phyloP scores from a whole-genome alignment of 2,329 filamentous ascomycete species.

The Cladophialophora chaetospira region DNA sequence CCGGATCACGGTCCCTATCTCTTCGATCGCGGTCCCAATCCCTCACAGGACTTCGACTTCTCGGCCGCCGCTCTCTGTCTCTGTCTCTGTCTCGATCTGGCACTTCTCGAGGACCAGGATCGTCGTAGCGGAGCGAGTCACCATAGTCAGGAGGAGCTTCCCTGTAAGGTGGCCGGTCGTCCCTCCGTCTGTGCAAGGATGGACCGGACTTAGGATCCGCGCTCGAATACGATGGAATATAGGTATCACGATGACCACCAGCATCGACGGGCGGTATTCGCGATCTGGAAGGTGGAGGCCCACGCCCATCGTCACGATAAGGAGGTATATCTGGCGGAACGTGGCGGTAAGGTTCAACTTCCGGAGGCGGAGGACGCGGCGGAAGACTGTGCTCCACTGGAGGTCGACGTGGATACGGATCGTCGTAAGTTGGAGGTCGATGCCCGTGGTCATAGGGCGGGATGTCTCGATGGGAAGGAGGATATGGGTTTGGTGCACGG shows the following conservation, averaged over 20 bases:
- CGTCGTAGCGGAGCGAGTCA: constrained; percentile 26
- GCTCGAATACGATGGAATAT: constrained; percentile 33
- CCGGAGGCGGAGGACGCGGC: constrained; percentile 25
- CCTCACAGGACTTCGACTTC: constrained; percentile 27
- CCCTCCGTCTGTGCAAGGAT: constrained; percentile 15
- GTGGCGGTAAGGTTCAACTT: constrained; percentile 25
- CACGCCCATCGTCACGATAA: constrained; percentile 31
- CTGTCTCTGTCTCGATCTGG: constrained; percentile 18
- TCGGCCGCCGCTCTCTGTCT: constrained; percentile 24
- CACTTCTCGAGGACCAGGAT: background rate
- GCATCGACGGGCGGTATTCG: constrained; percentile 9
- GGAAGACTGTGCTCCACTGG: constrained; percentile 24
- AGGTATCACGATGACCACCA: constrained; percentile 31
- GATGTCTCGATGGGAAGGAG: constrained; percentile 22
- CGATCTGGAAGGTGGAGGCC: constrained; percentile 23
- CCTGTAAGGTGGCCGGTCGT: constrained; percentile 20
- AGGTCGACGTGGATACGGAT: constrained; percentile 27
- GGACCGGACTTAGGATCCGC: constrained; percentile 26
- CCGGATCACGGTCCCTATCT: constrained; percentile 24
- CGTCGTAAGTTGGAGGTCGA: constrained; percentile 27
- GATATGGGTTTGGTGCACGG: constrained; percentile 16
- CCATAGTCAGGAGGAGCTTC: constrained; percentile 22
- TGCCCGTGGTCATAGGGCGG: constrained; percentile 26
- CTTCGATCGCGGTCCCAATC: constrained; percentile 27
- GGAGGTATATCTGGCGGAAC: constrained; percentile 21